Base-by-base conservation (phyloP, 345 rosid species). In the Moricandia moricandioides region DNA sequence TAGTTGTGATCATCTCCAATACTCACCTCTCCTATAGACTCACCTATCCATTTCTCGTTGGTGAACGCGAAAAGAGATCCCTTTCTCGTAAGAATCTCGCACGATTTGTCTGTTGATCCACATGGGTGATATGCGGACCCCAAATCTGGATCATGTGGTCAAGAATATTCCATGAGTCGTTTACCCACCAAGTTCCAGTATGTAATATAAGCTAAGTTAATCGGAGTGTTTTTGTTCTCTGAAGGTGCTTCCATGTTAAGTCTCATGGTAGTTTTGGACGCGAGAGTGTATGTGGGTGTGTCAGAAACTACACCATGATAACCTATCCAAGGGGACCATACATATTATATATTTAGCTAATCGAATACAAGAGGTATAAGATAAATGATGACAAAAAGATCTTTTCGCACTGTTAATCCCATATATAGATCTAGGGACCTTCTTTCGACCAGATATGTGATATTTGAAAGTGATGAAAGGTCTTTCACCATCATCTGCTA, bases 191-290 rank as follows among this genome's bases (percentile, higher is more conserved):
- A 75, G 88, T 91, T 89, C 97, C 97, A 94, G 80, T 94, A 94
- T 11, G 95, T 91, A 75, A 90, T 97, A 67, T 94, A 97, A 55
- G 97, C 97, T 80, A 91, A 84, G 83, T 59, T 91, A 40, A 94
- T 85, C 7, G 91, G 97, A 75, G 97, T 90, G 17, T 91, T 86
- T 82, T 85, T 88, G 77, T 84, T 86, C 80, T 85, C 86, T 0
- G 96, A 80, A 70, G 86, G 79, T n/a, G 93, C 97, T 75, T 91
- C 93, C 95, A 94, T 94, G 83, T 94, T 89, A 8, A 94, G 95
- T 80, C 89, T 86, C 91, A 94, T 68, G 2, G 92, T 82, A 0
- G 88, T 87, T 51, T 71, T 80, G 72, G 97, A 86, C 35, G 91
- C 79, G 5, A 94, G 93, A 1, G 87, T 79, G 80, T 88, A 94